Evolutionary conservation across 1,284 basidiomycete species (phyloP).

Genomic region (Flammula alnicola): DNA sequence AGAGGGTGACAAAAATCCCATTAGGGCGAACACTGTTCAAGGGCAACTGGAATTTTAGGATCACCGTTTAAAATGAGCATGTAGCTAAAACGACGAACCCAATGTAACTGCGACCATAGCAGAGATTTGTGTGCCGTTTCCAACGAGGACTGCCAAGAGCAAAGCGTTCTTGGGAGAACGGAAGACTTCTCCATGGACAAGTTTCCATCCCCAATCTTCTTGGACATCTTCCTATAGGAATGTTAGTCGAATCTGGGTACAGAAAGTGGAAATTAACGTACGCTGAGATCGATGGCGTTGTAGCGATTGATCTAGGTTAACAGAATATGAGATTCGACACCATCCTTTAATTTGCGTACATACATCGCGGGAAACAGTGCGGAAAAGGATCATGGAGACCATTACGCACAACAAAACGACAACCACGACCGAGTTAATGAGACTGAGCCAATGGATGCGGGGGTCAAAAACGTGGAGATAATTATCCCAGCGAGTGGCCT

Average conservation of each 20-base stretch:
- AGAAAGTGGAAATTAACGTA: constrained; percentile 39
- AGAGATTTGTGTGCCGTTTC: constrained; percentile 90
- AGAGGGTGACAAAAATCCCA: constrained; percentile 96
- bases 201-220: constrained; percentile 99
- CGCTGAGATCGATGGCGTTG: constrained; percentile 91
- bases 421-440: constrained; percentile 93
- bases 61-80: neutral
- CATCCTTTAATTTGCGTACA: constrained; percentile 41
- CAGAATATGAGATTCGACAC: no score
- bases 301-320: constrained; percentile 98
- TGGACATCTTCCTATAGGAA: constrained; percentile 86
- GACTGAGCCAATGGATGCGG: constrained; percentile 89
- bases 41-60: neutral
- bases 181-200: constrained; percentile 97
- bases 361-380: constrained; percentile 89
- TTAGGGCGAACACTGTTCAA: constrained; percentile 83
- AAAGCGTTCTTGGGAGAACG: constrained; percentile 82
- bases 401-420: constrained; percentile 90
- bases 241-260: neutral
- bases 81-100: constrained; percentile 45
- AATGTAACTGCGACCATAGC: constrained; percentile 92
- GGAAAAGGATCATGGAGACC: constrained; percentile 90
- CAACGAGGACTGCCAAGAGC: constrained; percentile 84
- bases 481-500: constrained; percentile 96
- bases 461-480: constrained; percentile 87